Percentiles rank a stretch among this genome's conserved stretches.
Evolutionary conservation across 768 basidiomycete species (phyloP).

Genomic region (Suillus cothurnatus): DNA sequence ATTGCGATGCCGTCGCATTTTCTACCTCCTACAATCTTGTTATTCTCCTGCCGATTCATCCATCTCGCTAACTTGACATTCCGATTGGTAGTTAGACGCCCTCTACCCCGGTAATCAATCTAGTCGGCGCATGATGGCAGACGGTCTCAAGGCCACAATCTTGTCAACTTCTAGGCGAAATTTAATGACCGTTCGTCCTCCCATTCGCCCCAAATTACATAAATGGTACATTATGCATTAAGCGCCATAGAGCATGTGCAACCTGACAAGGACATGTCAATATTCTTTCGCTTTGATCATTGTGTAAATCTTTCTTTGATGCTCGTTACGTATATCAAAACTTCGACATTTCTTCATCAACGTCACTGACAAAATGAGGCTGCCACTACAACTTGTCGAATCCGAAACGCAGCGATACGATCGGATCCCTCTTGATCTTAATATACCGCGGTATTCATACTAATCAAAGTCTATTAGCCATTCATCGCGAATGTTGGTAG

Average conservation of each 20-base stretch:
- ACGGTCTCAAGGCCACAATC: too few species aligned
- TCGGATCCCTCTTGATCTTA: not conserved
- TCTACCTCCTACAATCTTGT: not conserved
- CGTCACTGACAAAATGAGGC: too few species aligned
- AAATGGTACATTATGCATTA: not conserved
- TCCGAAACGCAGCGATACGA: not conserved
- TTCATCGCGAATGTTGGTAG: too few species aligned
- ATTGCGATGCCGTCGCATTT: not conserved
- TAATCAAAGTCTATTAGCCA: not conserved
- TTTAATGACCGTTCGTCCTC: not conserved
- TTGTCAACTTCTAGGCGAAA: too few species aligned
- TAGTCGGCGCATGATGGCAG: not conserved
- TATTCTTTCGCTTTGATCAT: too few species aligned
- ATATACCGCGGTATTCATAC: not conserved
- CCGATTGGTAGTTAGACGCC: too few species aligned
- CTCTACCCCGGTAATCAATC: not conserved
- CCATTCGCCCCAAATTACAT: not conserved
- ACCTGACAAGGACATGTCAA: not conserved
- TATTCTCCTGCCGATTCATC: not conserved
- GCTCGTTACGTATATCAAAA: not conserved
- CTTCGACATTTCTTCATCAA: too few species aligned
- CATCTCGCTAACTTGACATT: not conserved
- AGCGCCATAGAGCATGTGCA: not conserved
- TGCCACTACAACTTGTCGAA: not conserved
- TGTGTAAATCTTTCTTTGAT: not conserved